These are phyloP conservation scores for Halteria grandinella DNA, from an alignment of 73 alveolate genomes.

Conservation along the genomic window DNA sequence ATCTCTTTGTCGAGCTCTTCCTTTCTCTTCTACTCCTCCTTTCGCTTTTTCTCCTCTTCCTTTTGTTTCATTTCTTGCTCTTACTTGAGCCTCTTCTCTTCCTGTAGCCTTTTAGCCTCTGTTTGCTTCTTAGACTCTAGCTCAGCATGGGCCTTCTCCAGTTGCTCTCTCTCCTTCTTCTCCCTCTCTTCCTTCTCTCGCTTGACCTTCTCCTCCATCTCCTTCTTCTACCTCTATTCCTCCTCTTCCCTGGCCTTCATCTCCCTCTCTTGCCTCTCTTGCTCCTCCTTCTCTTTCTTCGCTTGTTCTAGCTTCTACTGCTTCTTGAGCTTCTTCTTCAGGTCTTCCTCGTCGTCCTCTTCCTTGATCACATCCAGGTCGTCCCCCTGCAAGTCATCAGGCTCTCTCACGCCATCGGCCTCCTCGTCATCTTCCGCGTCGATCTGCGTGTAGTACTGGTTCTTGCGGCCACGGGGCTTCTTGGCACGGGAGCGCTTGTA, in stretches of 20 bases:
- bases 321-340: constrained; percentile 10
- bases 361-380: constrained; percentile 60
- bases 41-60: background rate
- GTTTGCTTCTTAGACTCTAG: too few relatives aligned
- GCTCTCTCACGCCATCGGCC: constrained; percentile 4
- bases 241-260: constrained; percentile 5
- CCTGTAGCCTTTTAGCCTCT: too few relatives aligned
- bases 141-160: background rate
- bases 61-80: background rate
- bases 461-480: constrained; percentile 54
- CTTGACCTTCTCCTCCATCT: constrained; percentile 27
- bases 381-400: constrained; percentile 11
- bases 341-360: background rate
- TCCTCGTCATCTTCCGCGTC: constrained; percentile 66
- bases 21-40: background rate
- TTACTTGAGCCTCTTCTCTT: constrained; percentile 7
- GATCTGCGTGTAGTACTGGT: constrained; percentile 46
- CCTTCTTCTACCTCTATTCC: background rate
- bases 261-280: constrained; percentile 13
- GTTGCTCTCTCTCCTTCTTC: background rate
- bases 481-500: constrained; percentile 17
- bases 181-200: constrained; percentile 5
- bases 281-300: constrained; percentile 23
- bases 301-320: background rate
- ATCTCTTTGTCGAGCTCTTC: background rate